Conservation (phyloP, 768 basidiomycete genomes). For the Kwoniella heveanensis region DNA sequence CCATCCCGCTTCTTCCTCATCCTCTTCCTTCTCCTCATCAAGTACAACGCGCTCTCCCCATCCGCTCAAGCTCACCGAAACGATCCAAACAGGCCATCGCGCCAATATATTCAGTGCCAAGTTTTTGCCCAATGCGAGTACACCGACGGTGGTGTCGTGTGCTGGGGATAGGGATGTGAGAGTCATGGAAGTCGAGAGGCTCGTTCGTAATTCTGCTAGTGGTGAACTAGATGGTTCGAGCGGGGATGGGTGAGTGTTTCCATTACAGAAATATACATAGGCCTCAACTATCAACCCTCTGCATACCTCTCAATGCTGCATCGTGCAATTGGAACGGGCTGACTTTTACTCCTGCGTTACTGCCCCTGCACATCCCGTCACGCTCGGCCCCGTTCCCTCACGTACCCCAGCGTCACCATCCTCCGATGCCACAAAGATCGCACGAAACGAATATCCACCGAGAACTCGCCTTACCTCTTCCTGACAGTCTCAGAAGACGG, state of each 20-base stretch:
- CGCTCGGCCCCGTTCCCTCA: no score
- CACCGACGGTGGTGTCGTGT: conserved; percentile 69
- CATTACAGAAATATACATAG: no score
- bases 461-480: conserved; percentile 44
- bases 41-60: conserved; percentile 33
- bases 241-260: conserved; percentile 49
- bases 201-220: conserved; percentile 47
- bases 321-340: no score
- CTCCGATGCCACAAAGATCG: conserved; percentile 70
- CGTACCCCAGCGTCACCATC: conserved; percentile 54
- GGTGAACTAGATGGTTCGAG: conserved; percentile 27
- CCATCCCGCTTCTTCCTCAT: conserved; percentile 15
- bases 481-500: conserved; percentile 67
- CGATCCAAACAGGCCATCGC: conserved; percentile 77
- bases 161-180: conserved; percentile 69
- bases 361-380: no score
- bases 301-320: no score
- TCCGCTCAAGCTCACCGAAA: conserved; percentile 67
- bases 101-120: conserved; percentile 84
- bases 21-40: conserved; percentile 23
- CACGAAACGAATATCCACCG: conserved; percentile 74
- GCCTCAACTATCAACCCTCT: no score
- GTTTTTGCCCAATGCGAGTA: conserved; percentile 67
- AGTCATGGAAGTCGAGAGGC: conserved; percentile 69
- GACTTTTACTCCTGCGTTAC: no score